Percentiles rank a stretch among this genome's conserved stretches.
Evolutionary conservation across 495 filamentous ascomycete species (phyloP).

Genomic region (Lophium mytilinum): DNA sequence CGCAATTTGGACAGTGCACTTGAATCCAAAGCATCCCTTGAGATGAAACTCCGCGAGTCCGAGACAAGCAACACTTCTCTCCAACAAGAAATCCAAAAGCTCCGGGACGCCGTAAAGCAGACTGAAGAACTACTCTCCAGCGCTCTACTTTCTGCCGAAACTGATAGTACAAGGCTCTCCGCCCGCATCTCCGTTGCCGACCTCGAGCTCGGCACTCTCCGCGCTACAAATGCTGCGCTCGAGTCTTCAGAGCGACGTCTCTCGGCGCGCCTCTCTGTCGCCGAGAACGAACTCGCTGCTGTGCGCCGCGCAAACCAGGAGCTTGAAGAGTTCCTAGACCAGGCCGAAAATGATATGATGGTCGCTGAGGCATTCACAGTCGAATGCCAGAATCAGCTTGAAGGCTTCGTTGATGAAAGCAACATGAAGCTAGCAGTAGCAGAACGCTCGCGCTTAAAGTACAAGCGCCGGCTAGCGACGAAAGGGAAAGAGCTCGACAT

Average conservation of each 20-base stretch:
- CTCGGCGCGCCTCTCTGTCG: constrained; percentile 4
- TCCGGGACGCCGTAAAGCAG: not conserved
- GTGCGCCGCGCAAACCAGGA: constrained; percentile 7
- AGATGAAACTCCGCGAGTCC: not conserved
- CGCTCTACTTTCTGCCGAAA: not conserved
- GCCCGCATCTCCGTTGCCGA: constrained; percentile 2
- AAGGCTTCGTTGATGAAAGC: constrained; percentile 8
- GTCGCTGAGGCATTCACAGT: constrained; percentile 13
- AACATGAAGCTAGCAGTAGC: constrained; percentile 14
- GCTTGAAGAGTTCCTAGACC: constrained; percentile 17
- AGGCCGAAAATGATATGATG: constrained; percentile 18
- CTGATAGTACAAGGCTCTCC: not conserved
- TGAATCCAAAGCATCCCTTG: not conserved
- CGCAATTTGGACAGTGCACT: not conserved
- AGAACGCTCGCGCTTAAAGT: constrained; percentile 9
- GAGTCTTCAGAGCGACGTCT: constrained; percentile 12
- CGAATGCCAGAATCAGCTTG: constrained; percentile 16
- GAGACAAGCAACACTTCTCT: not conserved
- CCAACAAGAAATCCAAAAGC: not conserved
- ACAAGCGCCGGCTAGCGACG: constrained; percentile 12
- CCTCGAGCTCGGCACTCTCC: not conserved
- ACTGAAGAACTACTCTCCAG: not conserved
- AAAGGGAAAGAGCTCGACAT: constrained; percentile 17
- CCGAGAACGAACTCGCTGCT: constrained; percentile 15
- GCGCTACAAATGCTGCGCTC: constrained; percentile 10